Conservation (phyloP, 495 filamentous ascomycete genomes). For the Daldinia loculata region DNA sequence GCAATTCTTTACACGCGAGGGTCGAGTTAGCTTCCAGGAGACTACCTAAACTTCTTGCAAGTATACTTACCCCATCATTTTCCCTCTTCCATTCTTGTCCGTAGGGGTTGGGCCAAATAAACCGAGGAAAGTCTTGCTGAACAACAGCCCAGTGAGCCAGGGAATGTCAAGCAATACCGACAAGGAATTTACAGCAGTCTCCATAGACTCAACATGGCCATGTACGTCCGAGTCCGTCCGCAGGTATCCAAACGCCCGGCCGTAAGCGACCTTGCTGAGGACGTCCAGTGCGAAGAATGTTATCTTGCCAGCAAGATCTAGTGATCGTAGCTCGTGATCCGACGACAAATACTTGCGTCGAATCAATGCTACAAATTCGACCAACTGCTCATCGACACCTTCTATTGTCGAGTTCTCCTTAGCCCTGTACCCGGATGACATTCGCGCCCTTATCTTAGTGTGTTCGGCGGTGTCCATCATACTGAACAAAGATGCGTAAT, state of each 20-base stretch:
- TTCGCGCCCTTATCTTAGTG: neutral
- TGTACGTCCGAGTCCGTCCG: neutral
- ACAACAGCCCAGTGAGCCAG: neutral
- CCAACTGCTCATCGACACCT: neutral
- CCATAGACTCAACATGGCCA: neutral
- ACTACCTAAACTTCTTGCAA: neutral
- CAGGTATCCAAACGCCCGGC: neutral
- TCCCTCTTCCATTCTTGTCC: neutral
- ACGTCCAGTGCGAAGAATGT: neutral
- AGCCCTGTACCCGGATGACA: neutral
- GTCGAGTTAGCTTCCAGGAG: neutral
- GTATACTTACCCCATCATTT: neutral
- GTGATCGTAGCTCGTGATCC: neutral
- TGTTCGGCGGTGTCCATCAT: neutral
- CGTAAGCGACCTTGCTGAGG: neutral
- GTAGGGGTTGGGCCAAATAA: neutral
- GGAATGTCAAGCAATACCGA: neutral
- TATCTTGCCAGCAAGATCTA: neutral
- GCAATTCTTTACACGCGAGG: neutral
- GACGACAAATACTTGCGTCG: neutral
- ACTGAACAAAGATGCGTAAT: neutral
- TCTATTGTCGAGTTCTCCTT: neutral
- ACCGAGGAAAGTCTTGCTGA: neutral
- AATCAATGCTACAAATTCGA: neutral
- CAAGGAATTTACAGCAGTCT: too few species aligned